Evolutionary conservation across 164 flowering plant species (phyloP), one percentile per base, ranked within the genome.

Genomic region (Chimonanthus salicifolius): DNA sequence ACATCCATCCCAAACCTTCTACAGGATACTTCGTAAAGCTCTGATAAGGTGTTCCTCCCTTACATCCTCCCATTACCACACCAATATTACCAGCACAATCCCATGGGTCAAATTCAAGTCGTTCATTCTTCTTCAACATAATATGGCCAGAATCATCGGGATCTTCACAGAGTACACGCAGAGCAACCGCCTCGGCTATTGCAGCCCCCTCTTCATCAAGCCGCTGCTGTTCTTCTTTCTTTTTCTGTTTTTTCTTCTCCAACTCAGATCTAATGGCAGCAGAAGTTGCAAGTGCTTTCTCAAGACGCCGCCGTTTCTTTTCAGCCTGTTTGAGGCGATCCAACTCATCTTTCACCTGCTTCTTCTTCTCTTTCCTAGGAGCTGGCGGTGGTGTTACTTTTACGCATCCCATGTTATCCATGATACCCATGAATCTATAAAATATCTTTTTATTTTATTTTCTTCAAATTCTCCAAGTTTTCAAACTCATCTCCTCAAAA

Each of bases 201-300:
- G 97, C 94, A 77, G 99, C 99, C 20, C 99, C 97, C 79, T 95
- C 98, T 81, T 95, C 99, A 80, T 95, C 99, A 49, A 95, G 97
- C 82, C 94, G 85, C 74, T 90, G 90, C 68, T 93, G 98, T 73
- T 95, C 98, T 83, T 95, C 99, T 82, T 84, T 86, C 89, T 88
- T 91, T 64, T 83, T 88, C 83, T 88, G 99, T 79, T 92, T 95
- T 87, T 95, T 95, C 84, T 90, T 93, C 67, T 95, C 99, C 6
- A 95, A 87, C 73, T 95, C 98, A 54, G 93, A 82, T n/a, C 90
- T 86, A 20, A 95, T 95, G 63, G 99, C 98, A 74, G 99, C 98
- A 64, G 99, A 95, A 69, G 92, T 87, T 48, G 99, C 98, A 58
- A 95, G 87, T 48, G 99, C 99, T 84, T 93, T 95, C 88, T 95